Base-by-base conservation (phyloP, 169 alveolate genomes). In the Plasmodium vinckei region DNA sequence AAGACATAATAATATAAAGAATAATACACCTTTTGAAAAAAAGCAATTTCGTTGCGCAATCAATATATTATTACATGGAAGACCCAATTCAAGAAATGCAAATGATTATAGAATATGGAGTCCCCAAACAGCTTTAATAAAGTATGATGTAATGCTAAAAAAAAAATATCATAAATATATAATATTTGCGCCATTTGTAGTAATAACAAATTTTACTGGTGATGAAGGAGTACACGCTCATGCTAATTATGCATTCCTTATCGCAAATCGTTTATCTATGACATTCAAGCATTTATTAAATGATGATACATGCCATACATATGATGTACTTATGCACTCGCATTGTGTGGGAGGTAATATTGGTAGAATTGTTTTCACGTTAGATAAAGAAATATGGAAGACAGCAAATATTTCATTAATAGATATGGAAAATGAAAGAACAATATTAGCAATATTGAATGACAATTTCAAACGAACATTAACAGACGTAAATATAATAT, bases 61-160 rank as follows among this genome's bases (percentile, higher is more conserved):
- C 5, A 49, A 47, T 57, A 2, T 84, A 21, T 69, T 84, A 9
- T 9, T 54, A 51, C 91, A 84, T 84, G 91, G 91, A 17, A 56
- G 91, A 21, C 91, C 91, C 5, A 65, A 84, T 70, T 47, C 87
- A 47, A 44, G 64, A 57, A 21, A 46, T 10, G 0, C 68, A 3
- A 13, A 44, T 47, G 91, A 84, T 84, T 69, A 56, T 61, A 84
- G 53, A 59, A 69, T 84, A 57, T 84, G 91, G 91, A 84, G 91
- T 84, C 65, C 75, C 17, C 64, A 15, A 15, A 69, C 68, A 19
- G 54, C 69, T 54, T 60, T 84, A 69, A 47, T 57, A 25, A 69
- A 69, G 51, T 33, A 84, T 72, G 72, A 69, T 42, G 73, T 46
- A 13, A 84, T 84, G 91, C 15, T 19, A 10, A 59, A 84, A 72